Evolutionary conservation across 495 filamentous ascomycete species (phyloP), one percentile per base, ranked within the genome.

Genomic region (Podospora tetraspora): DNA sequence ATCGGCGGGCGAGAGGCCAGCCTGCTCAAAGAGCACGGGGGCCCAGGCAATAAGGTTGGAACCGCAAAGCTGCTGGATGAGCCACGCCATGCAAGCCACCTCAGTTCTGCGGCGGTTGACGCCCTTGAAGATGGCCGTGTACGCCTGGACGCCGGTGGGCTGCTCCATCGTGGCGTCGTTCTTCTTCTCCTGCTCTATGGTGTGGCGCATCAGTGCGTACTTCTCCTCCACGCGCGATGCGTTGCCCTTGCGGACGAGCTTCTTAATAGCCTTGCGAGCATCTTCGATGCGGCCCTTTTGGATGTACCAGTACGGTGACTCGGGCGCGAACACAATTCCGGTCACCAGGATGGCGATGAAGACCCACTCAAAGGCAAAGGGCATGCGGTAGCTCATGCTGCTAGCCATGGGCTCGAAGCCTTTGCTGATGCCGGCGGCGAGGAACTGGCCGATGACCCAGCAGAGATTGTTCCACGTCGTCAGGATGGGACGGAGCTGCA

Each of bases 221-320:
- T 86, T 88, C 70, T 88, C 84, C 66, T 87, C 82, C 19, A 83
- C 75, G 66, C 88, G 80, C 69, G 87, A 84, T 6, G 81, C 76
- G 0, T 76, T 72, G 19, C 85, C 80, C 5, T 62, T 64, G 19
- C 81, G 78, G 37, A 77, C 87, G 58, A 92, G 79, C 34, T 89
- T 85, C 23, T 81, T 80, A 57, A 91, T 77, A 8, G 86, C 78
- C 24, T 61, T 65, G 61, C 72, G 70, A 9, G 79, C 79, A 11
- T 81, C 77, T 64, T 86, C 85, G 30, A 80, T 80, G 13, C 81
- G 77, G 16, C 83, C 83, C 62, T 86, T 84, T 10, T 89, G 84
- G 43, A 92, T 84, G 37, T 91, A 81, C 90, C 90, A 92, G 86
- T 90, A 92, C 0, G 91, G 91, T 0, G 87, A 90, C 75, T 94